Evolutionary conservation across 2,329 filamentous ascomycete genomes (phyloP).

Genomic region (Chrysoporthe puriensis): DNA sequence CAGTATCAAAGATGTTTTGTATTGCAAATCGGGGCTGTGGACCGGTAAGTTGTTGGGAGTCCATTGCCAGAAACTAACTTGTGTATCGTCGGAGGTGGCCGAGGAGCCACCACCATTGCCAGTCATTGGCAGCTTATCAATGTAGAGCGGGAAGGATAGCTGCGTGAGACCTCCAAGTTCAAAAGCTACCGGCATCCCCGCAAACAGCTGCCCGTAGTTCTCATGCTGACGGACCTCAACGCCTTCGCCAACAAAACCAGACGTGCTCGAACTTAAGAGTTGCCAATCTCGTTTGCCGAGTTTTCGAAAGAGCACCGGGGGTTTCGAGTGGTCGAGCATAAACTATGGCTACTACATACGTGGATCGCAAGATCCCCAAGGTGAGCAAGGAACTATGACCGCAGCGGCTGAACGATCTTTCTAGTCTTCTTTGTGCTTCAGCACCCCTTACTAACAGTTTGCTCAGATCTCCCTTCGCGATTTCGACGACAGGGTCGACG

Average conservation of each 20-base stretch:
- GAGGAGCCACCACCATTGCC: conserved; percentile 3
- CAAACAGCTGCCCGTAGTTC: background rate
- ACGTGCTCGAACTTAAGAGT: background rate
- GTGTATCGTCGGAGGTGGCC: conserved; percentile 24
- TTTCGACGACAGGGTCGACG: conserved; percentile 55
- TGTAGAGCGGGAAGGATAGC: background rate
- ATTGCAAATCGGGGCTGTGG: too few relatives aligned
- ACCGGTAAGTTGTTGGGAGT: background rate
- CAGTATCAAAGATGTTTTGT: too few relatives aligned
- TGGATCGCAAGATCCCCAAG: conserved; percentile 27
- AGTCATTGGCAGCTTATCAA: conserved; percentile 23
- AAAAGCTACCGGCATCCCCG: conserved; percentile 14
- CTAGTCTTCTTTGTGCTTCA: background rate
- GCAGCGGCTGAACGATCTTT: background rate
- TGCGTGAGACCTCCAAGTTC: conserved; percentile 1
- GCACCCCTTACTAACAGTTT: background rate
- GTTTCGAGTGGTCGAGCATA: background rate
- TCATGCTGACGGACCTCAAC: background rate
- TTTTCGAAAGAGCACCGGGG: background rate
- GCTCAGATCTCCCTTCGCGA: conserved; percentile 56
- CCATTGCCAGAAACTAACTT: background rate
- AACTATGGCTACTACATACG: conserved; percentile 26
- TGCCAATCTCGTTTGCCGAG: background rate
- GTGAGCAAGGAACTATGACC: conserved; percentile 13
- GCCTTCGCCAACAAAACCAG: background rate